Evolutionary conservation across 2,329 filamentous ascomycete genomes (phyloP).

Genomic region (Ophiostoma sp.): DNA sequence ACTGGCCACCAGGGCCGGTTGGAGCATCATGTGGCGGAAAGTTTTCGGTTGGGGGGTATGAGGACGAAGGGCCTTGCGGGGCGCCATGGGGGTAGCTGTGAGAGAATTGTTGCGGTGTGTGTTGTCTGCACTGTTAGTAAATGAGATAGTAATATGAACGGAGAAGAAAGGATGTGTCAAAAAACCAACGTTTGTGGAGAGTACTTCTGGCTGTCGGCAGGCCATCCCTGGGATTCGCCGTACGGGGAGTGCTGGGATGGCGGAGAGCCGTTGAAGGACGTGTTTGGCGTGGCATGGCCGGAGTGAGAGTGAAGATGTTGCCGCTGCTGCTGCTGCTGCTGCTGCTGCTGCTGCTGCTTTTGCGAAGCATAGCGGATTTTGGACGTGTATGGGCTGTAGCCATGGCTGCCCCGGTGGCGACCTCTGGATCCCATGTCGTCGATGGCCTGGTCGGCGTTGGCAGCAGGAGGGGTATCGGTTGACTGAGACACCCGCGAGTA

Average conservation of each 20-base stretch:
- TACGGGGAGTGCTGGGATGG: conserved; percentile 40
- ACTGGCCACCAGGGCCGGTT: conserved; percentile 52
- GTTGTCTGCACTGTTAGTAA: conserved; percentile 17
- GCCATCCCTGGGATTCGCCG: conserved; percentile 38
- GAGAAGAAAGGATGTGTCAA: background rate
- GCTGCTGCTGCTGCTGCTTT: conserved; percentile 16
- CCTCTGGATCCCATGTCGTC: conserved; percentile 45
- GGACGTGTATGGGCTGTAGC: conserved; percentile 28
- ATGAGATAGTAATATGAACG: background rate
- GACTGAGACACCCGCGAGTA: conserved; percentile 31
- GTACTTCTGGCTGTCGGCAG: conserved; percentile 35
- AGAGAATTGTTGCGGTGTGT: conserved; percentile 53
- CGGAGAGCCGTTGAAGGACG: conserved; percentile 44
- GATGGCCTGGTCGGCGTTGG: conserved; percentile 43
- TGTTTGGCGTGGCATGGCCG: conserved; percentile 36
- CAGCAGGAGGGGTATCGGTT: conserved; percentile 34
- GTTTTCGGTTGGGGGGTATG: conserved; percentile 28
- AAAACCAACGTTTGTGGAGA: conserved; percentile 41
- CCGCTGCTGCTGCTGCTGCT: conserved; percentile 19
- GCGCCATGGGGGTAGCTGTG: conserved; percentile 49
- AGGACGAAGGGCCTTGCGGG: conserved; percentile 53
- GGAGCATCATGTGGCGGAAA: conserved; percentile 54
- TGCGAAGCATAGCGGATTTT: conserved; percentile 30
- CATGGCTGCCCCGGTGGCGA: conserved; percentile 31
- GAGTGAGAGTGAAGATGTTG: conserved; percentile 17